phyloP scores from a whole-genome alignment of 805 yeast genomes.

The Monosporozyma aquatica region DNA sequence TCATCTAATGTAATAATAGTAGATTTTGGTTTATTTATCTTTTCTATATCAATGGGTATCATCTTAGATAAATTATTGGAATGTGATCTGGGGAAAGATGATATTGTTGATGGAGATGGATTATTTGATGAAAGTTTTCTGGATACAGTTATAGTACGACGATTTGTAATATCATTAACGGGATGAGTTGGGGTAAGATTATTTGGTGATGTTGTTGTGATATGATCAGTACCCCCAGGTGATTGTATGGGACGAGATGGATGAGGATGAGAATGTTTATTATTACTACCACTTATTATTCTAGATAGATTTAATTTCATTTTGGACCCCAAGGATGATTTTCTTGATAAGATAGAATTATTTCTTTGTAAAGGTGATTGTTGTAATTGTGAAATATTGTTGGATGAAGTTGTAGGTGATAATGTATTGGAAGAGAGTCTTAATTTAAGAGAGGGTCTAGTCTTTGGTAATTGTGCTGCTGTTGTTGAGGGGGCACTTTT shows the following conservation, averaged over 20 bases:
- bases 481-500: neutral
- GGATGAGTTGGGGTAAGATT: too few species aligned
- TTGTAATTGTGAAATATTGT: neutral
- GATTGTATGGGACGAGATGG: neutral
- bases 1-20: neutral
- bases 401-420: neutral
- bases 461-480: neutral
- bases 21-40: slow-evolving; percentile 5
- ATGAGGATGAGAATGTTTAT: neutral
- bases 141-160: neutral
- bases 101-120: slow-evolving; percentile 1
- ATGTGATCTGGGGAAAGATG: slow-evolving; percentile 1
- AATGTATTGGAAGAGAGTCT: slow-evolving; percentile 1
- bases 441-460: slow-evolving; percentile 1
- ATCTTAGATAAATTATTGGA: slow-evolving; percentile 5
- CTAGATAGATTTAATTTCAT: slow-evolving; percentile 23
- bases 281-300: slow-evolving; percentile 19
- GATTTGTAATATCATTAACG: neutral
- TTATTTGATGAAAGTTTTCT: slow-evolving; percentile 1
- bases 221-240: too few species aligned
- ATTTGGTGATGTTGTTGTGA: too few species aligned
- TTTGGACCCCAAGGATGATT: slow-evolving; percentile 22
- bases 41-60: slow-evolving; percentile 3
- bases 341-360: slow-evolving; percentile 1
- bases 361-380: neutral